Percentiles rank a stretch among this genome's conserved stretches.
These are phyloP conservation scores for Keqinozyma sinolaborantium DNA, from an alignment of 1,139 yeast species.

Conservation along the genomic window DNA sequence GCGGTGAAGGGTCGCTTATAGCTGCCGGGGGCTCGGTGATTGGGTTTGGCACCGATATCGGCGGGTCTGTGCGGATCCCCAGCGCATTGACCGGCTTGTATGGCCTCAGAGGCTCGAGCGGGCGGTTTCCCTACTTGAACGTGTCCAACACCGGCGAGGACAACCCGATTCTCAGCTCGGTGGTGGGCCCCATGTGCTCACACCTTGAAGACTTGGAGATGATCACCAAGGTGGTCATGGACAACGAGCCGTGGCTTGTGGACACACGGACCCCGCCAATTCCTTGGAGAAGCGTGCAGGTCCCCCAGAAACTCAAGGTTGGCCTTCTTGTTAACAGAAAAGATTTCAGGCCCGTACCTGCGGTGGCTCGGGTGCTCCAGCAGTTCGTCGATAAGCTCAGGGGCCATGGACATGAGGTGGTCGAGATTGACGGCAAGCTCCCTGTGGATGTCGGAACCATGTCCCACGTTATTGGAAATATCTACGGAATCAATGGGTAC, in stretches of 20 bases:
- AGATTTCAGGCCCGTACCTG: conserved; percentile 5
- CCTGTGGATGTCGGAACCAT: conserved; percentile 45
- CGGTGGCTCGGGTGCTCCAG: conserved; percentile 4
- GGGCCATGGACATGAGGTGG: conserved; percentile 7
- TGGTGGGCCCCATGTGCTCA: conserved; percentile 30
- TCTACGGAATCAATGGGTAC: conserved; percentile 54
- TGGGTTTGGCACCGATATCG: conserved; percentile 56
- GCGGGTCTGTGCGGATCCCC: conserved; percentile 52
- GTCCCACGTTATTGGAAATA: conserved; percentile 38
- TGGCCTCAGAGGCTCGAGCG: conserved; percentile 6
- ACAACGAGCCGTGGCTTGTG: conserved; percentile 13
- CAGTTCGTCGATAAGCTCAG: conserved; percentile 1
- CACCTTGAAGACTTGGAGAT: conserved; percentile 24
- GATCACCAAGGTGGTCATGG: conserved; percentile 13
- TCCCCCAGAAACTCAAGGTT: conserved; percentile 5
- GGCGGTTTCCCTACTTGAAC: conserved; percentile 10
- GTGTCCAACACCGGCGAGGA: conserved; percentile 8
- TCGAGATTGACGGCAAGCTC: conserved; percentile 24
- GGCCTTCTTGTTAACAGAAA: conserved; percentile 4
- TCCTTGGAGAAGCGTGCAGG: conserved; percentile 8
- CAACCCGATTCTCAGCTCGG: conserved; percentile 18
- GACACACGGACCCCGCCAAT: conserved; percentile 16
- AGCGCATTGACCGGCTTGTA: conserved; percentile 4
- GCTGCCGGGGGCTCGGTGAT: conserved; percentile 34
- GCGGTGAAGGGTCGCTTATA: conserved; percentile 34